Evolutionary conservation across 2,329 filamentous ascomycete genomes (phyloP).

Genomic region (Diaporthe ampelina): DNA sequence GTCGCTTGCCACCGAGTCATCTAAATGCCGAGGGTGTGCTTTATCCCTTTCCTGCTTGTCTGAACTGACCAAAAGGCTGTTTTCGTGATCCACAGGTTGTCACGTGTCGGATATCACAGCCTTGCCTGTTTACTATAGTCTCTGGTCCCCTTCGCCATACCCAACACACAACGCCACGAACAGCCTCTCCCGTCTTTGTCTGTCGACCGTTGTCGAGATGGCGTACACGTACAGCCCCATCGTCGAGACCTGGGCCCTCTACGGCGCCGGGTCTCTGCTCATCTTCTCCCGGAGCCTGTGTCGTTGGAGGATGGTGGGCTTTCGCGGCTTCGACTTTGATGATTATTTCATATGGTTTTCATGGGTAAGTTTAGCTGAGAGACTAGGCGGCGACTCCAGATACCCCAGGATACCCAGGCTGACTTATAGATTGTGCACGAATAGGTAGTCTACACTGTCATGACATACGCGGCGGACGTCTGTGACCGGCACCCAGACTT

Average conservation of each 20-base stretch:
- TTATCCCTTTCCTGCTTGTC: not conserved
- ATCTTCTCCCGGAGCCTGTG: conserved; percentile 51
- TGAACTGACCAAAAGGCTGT: no score
- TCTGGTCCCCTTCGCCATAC: not conserved
- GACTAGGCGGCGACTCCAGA: not conserved
- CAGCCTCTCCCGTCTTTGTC: not conserved
- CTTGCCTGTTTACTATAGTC: not conserved
- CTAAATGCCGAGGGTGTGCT: not conserved
- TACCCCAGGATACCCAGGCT: not conserved
- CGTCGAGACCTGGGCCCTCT: conserved; percentile 55
- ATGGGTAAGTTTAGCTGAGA: conserved; percentile 43
- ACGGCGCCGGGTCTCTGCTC: conserved; percentile 49
- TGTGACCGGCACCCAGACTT: conserved; percentile 41
- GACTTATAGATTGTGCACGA: conserved; percentile 43
- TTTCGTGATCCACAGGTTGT: not conserved
- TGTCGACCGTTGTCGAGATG: conserved; percentile 6
- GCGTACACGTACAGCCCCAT: conserved; percentile 32
- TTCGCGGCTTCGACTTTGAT: conserved; percentile 50
- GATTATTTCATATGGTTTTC: conserved; percentile 51
- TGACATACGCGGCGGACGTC: conserved; percentile 30
- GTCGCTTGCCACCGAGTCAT: not conserved
- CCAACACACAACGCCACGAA: not conserved
- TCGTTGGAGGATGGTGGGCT: conserved; percentile 51
- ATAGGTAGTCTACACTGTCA: conserved; percentile 44
- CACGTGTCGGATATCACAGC: not conserved